A percentile compares a stretch with the other conserved stretches of the same genome.
phyloP scores from a whole-genome alignment of 768 basidiomycete species.

The Tulasnella sp. region DNA sequence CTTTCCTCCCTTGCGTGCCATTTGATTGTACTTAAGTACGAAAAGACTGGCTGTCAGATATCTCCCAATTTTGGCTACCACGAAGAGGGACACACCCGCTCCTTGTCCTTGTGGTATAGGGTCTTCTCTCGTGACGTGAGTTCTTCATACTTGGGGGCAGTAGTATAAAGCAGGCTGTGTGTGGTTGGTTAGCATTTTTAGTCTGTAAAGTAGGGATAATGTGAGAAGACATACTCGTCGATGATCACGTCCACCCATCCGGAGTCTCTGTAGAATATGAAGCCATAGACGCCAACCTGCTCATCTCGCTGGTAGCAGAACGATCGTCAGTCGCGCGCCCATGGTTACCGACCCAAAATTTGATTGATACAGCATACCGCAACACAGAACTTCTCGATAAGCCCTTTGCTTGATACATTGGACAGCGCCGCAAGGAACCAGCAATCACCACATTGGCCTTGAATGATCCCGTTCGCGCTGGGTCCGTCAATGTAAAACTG shows the following conservation, averaged over 20 bases:
- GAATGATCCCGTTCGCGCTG: constrained; percentile 37
- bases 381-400: constrained; percentile 46
- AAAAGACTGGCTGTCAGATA: background rate
- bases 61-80: background rate
- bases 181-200: no score
- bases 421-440: constrained; percentile 46
- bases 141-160: constrained; percentile 44
- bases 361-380: constrained; percentile 30
- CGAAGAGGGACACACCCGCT: constrained; percentile 16
- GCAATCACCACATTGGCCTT: constrained; percentile 43
- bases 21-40: constrained; percentile 29
- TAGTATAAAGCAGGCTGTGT: constrained; percentile 38
- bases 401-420: constrained; percentile 36
- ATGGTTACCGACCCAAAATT: background rate
- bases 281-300: constrained; percentile 46
- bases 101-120: constrained; percentile 43
- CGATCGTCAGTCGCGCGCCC: background rate
- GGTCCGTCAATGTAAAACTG: constrained; percentile 39
- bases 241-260: constrained; percentile 45
- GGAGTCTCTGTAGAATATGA: constrained; percentile 45
- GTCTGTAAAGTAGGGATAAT: no score
- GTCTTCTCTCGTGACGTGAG: constrained; percentile 32
- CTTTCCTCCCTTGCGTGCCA: constrained; percentile 39
- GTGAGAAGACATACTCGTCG: constrained; percentile 43
- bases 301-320: constrained; percentile 34